A percentile compares a stretch with the other conserved stretches of the same genome.
phyloP scores from a whole-genome alignment of 176 grass and related monocot genomes.

The Carex scoparia region DNA sequence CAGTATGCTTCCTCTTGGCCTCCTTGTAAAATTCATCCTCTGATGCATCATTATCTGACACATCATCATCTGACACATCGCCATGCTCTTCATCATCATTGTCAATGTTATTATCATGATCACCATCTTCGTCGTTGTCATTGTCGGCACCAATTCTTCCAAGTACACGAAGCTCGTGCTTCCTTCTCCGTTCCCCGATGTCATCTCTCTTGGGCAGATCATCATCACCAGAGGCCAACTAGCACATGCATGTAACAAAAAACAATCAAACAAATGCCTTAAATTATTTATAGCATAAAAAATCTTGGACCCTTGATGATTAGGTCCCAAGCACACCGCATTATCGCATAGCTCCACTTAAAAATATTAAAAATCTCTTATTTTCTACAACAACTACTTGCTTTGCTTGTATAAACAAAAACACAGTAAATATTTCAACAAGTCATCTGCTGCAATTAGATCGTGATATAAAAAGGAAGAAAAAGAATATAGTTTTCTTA shows the following conservation, averaged over 20 bases:
- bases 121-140: constrained; percentile 27
- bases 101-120: constrained; percentile 22
- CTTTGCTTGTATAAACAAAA: background rate
- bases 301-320: background rate
- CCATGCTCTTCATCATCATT: constrained; percentile 21
- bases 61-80: constrained; percentile 25
- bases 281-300: background rate
- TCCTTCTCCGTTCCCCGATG: constrained; percentile 81
- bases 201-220: constrained; percentile 92
- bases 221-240: constrained; percentile 87
- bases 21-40: constrained; percentile 82
- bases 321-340: background rate
- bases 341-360: background rate
- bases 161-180: constrained; percentile 81
- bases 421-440: background rate
- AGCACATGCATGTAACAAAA: background rate
- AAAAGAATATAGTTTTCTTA: constrained; percentile 4
- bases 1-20: constrained; percentile 50
- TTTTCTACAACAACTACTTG: constrained; percentile 4
- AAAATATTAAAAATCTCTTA: background rate
- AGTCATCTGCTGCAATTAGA: background rate
- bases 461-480: background rate
- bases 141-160: constrained; percentile 50
- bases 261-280: background rate
- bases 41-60: constrained; percentile 35